Evolutionary conservation across 225 moss, liverwort and hornwort genomes (phyloP).

Genomic region (Anthoceros angustus): DNA sequence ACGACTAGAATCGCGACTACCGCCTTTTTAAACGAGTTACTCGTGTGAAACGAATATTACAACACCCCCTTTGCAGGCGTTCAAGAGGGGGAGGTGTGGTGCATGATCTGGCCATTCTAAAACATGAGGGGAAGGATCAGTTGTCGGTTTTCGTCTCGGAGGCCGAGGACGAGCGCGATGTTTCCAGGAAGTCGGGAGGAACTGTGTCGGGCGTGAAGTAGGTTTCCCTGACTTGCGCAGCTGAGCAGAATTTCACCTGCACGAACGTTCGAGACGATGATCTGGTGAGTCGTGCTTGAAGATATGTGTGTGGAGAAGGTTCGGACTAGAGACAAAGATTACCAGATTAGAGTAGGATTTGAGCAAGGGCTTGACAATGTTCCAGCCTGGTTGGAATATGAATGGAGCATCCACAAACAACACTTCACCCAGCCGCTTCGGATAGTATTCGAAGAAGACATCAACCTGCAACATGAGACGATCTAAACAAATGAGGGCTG

Average conservation of each 20-base stretch:
- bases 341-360: constrained; percentile 57
- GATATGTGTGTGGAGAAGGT: background rate
- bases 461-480: constrained; percentile 28
- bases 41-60: too few relatives aligned
- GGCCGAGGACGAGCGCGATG: background rate
- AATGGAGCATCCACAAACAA: constrained; percentile 66
- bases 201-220: background rate
- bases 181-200: background rate
- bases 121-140: too few relatives aligned
- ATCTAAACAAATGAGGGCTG: background rate
- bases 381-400: constrained; percentile 70
- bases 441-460: constrained; percentile 66
- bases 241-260: constrained; percentile 4
- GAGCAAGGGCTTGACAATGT: constrained; percentile 48
- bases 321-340: constrained; percentile 5
- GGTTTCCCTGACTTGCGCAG: background rate
- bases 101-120: too few relatives aligned
- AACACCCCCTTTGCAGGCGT: too few relatives aligned
- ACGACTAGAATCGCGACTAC: too few relatives aligned
- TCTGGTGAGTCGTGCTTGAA: too few relatives aligned
- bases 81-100: too few relatives aligned
- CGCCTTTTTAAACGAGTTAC: too few relatives aligned
- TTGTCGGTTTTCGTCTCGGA: too few relatives aligned
- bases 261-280: background rate
- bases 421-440: constrained; percentile 63